A percentile compares a stretch with the other conserved stretches of the same genome.
Evolutionary conservation across 2,329 filamentous ascomycete genomes (phyloP).

Genomic region (Aspergillus glaucus): DNA sequence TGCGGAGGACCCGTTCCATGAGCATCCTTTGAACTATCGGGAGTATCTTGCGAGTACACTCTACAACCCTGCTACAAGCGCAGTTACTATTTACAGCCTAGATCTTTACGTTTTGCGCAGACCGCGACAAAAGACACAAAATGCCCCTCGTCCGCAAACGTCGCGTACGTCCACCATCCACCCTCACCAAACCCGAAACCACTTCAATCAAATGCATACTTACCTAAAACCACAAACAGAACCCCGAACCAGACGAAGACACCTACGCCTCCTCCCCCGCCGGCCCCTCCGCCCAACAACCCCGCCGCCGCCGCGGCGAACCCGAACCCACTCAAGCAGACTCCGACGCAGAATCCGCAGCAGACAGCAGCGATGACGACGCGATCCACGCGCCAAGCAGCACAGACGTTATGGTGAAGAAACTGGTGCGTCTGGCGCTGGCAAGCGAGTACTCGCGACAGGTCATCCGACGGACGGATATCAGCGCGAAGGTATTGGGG

Average conservation of each 20-base stretch:
- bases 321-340: constrained; percentile 6
- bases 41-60: not conserved
- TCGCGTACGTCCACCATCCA: constrained; percentile 14
- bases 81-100: too few species aligned
- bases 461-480: constrained; percentile 53
- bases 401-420: constrained; percentile 48
- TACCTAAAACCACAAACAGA: constrained; percentile 1
- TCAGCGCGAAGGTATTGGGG: constrained; percentile 63
- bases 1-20: not conserved
- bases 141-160: constrained; percentile 27
- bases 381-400: constrained; percentile 21
- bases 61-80: not conserved
- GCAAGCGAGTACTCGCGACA: constrained; percentile 55
- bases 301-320: constrained; percentile 11
- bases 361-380: constrained; percentile 6
- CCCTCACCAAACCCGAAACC: not conserved
- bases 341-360: constrained; percentile 3
- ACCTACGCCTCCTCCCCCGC: not conserved
- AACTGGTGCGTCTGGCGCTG: constrained; percentile 56
- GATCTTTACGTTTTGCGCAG: too few species aligned
- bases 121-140: not conserved
- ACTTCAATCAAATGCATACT: not conserved
- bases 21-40: constrained; percentile 1
- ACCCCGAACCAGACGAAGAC: constrained; percentile 1
- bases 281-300: not conserved